A percentile compares a stretch with the other conserved stretches of the same genome.
Evolutionary conservation across 495 filamentous ascomycete genomes (phyloP).

Genomic region (Talaromyces borbonicus): DNA sequence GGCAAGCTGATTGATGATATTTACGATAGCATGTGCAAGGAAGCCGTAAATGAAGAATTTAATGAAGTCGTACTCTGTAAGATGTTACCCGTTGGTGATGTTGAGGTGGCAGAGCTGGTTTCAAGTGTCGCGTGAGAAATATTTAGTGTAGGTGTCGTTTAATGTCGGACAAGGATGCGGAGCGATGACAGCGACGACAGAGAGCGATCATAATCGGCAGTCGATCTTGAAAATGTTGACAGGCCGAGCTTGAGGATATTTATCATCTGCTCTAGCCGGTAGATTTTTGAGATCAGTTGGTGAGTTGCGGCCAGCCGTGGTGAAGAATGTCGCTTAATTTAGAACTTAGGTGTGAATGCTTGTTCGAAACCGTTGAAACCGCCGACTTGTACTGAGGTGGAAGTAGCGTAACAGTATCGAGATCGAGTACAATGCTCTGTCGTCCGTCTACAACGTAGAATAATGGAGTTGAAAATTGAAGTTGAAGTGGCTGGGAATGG

Average conservation of each 20-base stretch:
- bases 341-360: too few relatives aligned
- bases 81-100: too few relatives aligned
- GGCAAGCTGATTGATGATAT: neutral
- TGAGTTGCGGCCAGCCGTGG: constrained; percentile 1
- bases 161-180: neutral
- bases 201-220: neutral
- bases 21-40: neutral
- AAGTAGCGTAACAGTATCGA: too few relatives aligned
- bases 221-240: neutral
- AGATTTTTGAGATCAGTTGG: neutral
- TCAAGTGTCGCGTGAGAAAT: too few relatives aligned
- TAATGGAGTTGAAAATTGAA: too few relatives aligned
- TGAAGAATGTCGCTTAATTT: constrained; percentile 1
- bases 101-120: too few relatives aligned
- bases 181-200: neutral
- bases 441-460: too few relatives aligned
- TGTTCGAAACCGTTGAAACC: too few relatives aligned
- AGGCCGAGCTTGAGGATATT: neutral
- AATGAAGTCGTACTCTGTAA: neutral
- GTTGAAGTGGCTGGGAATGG: too few relatives aligned
- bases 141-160: neutral
- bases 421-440: too few relatives aligned
- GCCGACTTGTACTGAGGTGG: too few relatives aligned
- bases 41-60: neutral
- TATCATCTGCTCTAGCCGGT: constrained; percentile 1